Evolutionary conservation across 148 eudicot genomes (phyloP).

Genomic region (Rhododendron vialii): DNA sequence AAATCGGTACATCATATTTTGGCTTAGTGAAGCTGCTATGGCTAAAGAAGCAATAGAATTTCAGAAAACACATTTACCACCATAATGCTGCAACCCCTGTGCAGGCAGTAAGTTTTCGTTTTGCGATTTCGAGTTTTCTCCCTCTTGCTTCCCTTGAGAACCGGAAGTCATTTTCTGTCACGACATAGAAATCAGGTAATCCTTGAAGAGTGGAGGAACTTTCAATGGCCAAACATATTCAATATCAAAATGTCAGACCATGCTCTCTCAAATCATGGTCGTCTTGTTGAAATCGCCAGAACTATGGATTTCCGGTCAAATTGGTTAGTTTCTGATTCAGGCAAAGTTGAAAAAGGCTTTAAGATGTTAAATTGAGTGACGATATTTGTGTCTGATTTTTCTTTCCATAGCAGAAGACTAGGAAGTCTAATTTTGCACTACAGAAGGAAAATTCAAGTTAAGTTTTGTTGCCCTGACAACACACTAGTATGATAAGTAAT

Average conservation of each 20-base stretch:
- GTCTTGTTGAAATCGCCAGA: background rate
- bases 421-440: background rate
- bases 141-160: background rate
- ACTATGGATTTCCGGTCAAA: background rate
- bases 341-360: background rate
- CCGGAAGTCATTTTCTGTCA: background rate
- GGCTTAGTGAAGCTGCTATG: background rate
- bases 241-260: background rate
- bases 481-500: background rate
- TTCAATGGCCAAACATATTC: background rate
- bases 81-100: background rate
- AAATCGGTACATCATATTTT: background rate
- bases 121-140: background rate
- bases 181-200: background rate
- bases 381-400: background rate
- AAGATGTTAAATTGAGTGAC: background rate
- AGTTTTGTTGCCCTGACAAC: background rate
- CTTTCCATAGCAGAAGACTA: background rate
- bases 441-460: background rate
- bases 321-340: background rate
- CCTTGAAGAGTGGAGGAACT: background rate
- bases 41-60: background rate
- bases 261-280: background rate
- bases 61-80: background rate
- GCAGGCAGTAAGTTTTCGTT: background rate